Evolutionary conservation across 1,139 yeast species (phyloP).

Genomic region (Taphrina flavorubra): DNA sequence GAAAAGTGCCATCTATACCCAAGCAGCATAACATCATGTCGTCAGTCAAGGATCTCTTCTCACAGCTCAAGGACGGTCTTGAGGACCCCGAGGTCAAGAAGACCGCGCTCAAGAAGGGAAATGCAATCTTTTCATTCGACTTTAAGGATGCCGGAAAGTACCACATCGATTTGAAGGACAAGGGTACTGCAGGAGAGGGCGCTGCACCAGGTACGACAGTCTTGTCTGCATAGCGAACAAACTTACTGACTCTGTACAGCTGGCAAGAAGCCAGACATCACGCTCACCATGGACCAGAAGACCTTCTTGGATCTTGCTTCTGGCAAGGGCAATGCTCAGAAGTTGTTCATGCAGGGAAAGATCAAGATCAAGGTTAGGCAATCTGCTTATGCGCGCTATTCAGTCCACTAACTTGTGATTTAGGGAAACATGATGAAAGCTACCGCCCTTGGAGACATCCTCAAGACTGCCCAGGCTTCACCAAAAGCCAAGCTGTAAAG

Average conservation of each 20-base stretch:
- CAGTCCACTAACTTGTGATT: background rate
- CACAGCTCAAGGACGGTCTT: slow-evolving; percentile 27
- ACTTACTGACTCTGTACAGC: slow-evolving; percentile 46
- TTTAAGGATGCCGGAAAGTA: slow-evolving; percentile 52
- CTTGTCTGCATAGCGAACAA: background rate
- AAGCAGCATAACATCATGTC: slow-evolving; percentile 18
- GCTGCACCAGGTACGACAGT: slow-evolving; percentile 47
- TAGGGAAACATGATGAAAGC: slow-evolving; percentile 43
- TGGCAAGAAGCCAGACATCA: slow-evolving; percentile 65
- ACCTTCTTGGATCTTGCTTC: slow-evolving; percentile 68
- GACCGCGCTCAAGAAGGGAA: slow-evolving; percentile 55
- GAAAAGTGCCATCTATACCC: no score
- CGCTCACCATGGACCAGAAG: slow-evolving; percentile 65
- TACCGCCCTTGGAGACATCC: slow-evolving; percentile 37
- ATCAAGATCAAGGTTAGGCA: slow-evolving; percentile 60
- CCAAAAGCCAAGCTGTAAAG: slow-evolving; percentile 37
- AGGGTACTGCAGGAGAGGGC: slow-evolving; percentile 62
- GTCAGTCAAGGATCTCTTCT: slow-evolving; percentile 36
- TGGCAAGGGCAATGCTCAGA: slow-evolving; percentile 83
- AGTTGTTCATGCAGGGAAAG: slow-evolving; percentile 80
- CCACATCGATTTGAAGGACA: slow-evolving; percentile 60
- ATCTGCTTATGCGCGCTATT: background rate
- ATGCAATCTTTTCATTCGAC: slow-evolving; percentile 69
- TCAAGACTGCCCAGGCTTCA: slow-evolving; percentile 29
- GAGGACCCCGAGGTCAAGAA: slow-evolving; percentile 36